A percentile compares a stretch with the other conserved stretches of the same genome.
Evolutionary conservation across 305 asterid genomes (phyloP).

Genomic region (Fraxinus sp.): DNA sequence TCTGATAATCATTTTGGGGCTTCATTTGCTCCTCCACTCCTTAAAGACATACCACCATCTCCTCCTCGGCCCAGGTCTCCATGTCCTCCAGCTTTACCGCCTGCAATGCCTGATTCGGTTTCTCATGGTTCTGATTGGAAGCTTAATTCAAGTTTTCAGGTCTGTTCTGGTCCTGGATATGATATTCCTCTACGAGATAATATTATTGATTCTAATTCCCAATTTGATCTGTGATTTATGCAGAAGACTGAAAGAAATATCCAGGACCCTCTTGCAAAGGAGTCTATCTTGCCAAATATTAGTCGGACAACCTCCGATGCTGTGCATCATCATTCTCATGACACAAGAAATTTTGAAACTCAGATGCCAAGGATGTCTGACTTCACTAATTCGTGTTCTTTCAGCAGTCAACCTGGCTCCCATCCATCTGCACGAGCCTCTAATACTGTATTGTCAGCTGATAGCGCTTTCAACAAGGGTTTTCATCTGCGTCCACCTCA

Average conservation of each 20-base stretch:
- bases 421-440: constrained; percentile 42
- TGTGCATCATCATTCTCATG: constrained; percentile 35
- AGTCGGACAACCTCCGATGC: constrained; percentile 23
- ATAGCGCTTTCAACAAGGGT: constrained; percentile 53
- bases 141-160: constrained; percentile 53
- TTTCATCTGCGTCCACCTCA: constrained; percentile 81
- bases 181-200: neutral
- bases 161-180: constrained; percentile 25
- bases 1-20: constrained; percentile 32
- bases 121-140: constrained; percentile 41
- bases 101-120: constrained; percentile 34
- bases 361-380: constrained; percentile 45
- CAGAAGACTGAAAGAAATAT: constrained; percentile 28
- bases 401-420: constrained; percentile 40
- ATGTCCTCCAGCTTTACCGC: constrained; percentile 37
- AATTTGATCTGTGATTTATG: constrained; percentile 29
- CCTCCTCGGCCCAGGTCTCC: constrained; percentile 45
- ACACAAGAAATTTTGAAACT: constrained; percentile 39
- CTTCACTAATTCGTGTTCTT: constrained; percentile 36
- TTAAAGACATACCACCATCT: constrained; percentile 41
- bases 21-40: constrained; percentile 46
- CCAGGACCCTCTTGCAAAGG: constrained; percentile 31
- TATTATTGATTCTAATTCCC: constrained; percentile 1
- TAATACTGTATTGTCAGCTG: constrained; percentile 42
- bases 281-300: constrained; percentile 28